phyloP scores from a whole-genome alignment of 768 basidiomycete species.

The Xerocomellus dryophilus region DNA sequence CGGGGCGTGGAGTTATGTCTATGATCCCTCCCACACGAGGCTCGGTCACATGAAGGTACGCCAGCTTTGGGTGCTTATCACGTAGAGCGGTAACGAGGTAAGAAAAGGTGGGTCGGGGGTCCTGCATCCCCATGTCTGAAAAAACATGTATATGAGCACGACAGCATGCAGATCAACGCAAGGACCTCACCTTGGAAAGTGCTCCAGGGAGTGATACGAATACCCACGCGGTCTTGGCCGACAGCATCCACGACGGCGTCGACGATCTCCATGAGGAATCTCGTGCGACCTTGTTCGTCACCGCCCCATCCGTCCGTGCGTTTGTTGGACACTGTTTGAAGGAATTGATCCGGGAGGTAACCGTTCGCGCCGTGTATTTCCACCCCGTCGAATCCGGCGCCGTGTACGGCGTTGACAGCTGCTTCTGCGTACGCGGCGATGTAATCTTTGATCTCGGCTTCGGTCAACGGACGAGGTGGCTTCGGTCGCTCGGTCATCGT shows the following conservation, averaged over 20 bases:
- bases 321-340: conserved; percentile 20
- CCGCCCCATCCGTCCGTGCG: conserved; percentile 69
- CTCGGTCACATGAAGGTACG: no score
- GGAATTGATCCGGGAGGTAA: conserved; percentile 58
- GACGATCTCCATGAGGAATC: conserved; percentile 46
- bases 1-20: no score
- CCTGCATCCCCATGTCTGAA: not conserved
- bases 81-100: conserved; percentile 39
- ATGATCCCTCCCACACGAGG: no score
- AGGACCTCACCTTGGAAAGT: conserved; percentile 29
- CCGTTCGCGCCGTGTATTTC: conserved; percentile 44
- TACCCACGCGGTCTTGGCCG: conserved; percentile 42
- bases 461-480: conserved; percentile 18
- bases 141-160: not conserved
- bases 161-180: not conserved
- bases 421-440: conserved; percentile 30
- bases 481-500: conserved; percentile 11
- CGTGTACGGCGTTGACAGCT: conserved; percentile 30
- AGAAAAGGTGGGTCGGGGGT: conserved; percentile 36
- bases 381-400: conserved; percentile 24
- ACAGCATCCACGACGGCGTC: conserved; percentile 31
- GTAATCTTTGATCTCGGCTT: conserved; percentile 34
- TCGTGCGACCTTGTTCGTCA: conserved; percentile 45
- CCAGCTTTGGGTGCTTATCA: no score
- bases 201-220: conserved; percentile 45